Base-by-base conservation (phyloP, 306 rosid genomes). In the Quercus glauca region DNA sequence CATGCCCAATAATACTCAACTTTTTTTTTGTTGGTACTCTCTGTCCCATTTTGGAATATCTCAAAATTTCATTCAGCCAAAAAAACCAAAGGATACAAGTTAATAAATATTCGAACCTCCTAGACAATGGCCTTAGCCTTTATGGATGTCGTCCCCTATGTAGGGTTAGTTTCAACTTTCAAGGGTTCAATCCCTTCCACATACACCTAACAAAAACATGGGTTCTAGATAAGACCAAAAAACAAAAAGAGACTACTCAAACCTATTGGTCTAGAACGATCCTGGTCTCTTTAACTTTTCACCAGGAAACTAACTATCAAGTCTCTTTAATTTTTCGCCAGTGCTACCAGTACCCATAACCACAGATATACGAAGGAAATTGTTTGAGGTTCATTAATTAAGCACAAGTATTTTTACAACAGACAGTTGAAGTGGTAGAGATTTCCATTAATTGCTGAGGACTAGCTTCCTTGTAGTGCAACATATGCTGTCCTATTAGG, bases 281-380 rank as follows among this genome's bases (percentile, higher is more conserved):
- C 10, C 57, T 29, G 29, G 84, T 79, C 77, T 26, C 75, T 78
- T 73, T 69, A 70, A 57, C 52, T 43, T 57, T 57, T 23, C 17
- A 11, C 33, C 18, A 25, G 67, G 45, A 41, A 41, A 41, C 45
- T 6, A 37, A 37, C 10, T 41, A 70, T 14, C 57, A 53, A 41
- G 86, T 79, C 74, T 26, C 75, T 78, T 73, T 69, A 70, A 57
- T 57, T 43, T 57, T 49, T 23, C 2, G 11, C 33, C 18, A 25
- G 19, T 4, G 65, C 31, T 3, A n/a, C 11, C 61, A 41, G 45
- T 41, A 8, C 53, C 53, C 12, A 21, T 12, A 20, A 21, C 28
- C 12, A 20, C 26, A 58, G 29, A 58, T 2, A 58, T 10, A 58
- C 28, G 52, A 18, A 5, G 67, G 45, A 73, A 0, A 19, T 73